Conservation (phyloP, 768 basidiomycete species). For the Albatrellus ellisii region DNA sequence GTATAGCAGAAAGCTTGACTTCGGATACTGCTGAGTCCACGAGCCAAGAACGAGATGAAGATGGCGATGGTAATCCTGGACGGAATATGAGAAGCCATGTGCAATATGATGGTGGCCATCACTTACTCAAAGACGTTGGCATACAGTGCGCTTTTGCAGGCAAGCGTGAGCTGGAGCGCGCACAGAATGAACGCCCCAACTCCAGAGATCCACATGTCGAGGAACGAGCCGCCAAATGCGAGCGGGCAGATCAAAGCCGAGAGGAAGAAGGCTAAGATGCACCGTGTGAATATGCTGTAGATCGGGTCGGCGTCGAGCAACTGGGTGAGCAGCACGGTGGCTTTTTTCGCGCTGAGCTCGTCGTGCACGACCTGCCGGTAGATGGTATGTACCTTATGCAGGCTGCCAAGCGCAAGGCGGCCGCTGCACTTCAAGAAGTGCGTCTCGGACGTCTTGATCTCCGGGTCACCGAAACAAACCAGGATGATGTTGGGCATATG, state of each 20-base stretch:
- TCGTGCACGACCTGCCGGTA: slow-evolving; percentile 89
- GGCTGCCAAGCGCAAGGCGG: slow-evolving; percentile 64
- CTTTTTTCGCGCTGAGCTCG: slow-evolving; percentile 72
- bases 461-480: slow-evolving; percentile 77
- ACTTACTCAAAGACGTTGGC: slow-evolving; percentile 86
- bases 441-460: slow-evolving; percentile 76
- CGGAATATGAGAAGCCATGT: slow-evolving; percentile 2
- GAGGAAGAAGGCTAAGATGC: slow-evolving; percentile 51
- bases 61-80: slow-evolving; percentile 68
- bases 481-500: slow-evolving; percentile 72
- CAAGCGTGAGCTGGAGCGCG: slow-evolving; percentile 58
- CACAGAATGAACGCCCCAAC: slow-evolving; percentile 50
- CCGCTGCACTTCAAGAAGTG: slow-evolving; percentile 74
- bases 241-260: slow-evolving; percentile 71
- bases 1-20: slow-evolving; percentile 78
- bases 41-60: slow-evolving; percentile 63
- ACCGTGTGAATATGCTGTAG: slow-evolving; percentile 48
- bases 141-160: slow-evolving; percentile 63
- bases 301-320: slow-evolving; percentile 51
- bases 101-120: neutral
- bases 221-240: slow-evolving; percentile 69
- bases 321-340: slow-evolving; percentile 44
- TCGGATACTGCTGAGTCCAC: slow-evolving; percentile 68
- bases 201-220: slow-evolving; percentile 75
- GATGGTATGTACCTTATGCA: slow-evolving; percentile 73